A percentile compares a stretch with the other conserved stretches of the same genome.
These are phyloP conservation scores for Cucurbita pepo DNA, from an alignment of 306 rosid species.

Conservation along the genomic window DNA sequence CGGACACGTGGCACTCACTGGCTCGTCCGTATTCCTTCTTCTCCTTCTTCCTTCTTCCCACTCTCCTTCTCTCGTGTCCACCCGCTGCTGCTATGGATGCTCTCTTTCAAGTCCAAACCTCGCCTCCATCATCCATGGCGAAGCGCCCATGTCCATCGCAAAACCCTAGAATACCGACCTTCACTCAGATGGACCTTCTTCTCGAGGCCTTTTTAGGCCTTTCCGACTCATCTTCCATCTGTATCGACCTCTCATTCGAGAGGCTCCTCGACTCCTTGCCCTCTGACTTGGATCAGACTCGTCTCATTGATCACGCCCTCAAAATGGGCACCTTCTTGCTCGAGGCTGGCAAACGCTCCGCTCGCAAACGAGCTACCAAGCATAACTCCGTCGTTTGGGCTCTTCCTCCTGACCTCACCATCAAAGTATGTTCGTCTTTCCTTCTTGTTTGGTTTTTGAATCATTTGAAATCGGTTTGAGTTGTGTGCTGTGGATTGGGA, in stretches of 20 bases:
- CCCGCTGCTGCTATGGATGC: conserved; percentile 47
- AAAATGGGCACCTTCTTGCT: conserved; percentile 58
- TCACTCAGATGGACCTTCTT: conserved; percentile 23
- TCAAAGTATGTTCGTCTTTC: conserved; percentile 30
- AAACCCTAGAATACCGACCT: conserved; percentile 41
- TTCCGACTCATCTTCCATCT: conserved; percentile 31
- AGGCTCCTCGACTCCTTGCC: conserved; percentile 49
- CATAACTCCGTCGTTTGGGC: conserved; percentile 75
- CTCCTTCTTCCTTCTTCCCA: not conserved
- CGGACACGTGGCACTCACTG: not conserved
- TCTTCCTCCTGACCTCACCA: conserved; percentile 89
- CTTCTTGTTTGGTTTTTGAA: not conserved
- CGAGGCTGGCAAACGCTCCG: conserved; percentile 62
- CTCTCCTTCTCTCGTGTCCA: conserved; percentile 8
- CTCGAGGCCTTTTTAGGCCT: conserved; percentile 44
- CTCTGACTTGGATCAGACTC: conserved; percentile 43
- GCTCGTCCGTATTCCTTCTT: not conserved
- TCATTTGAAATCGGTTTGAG: not conserved
- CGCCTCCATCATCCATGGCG: conserved; percentile 44
- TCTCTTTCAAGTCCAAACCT: conserved; percentile 22
- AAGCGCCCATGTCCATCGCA: conserved; percentile 84
- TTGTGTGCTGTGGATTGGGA: not conserved
- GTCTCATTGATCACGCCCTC: conserved; percentile 76
- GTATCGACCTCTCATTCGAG: conserved; percentile 68
- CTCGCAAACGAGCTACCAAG: conserved; percentile 60